Base-by-base conservation (phyloP, 345 rosid species). In the Excoecaria cochinchinensis region DNA sequence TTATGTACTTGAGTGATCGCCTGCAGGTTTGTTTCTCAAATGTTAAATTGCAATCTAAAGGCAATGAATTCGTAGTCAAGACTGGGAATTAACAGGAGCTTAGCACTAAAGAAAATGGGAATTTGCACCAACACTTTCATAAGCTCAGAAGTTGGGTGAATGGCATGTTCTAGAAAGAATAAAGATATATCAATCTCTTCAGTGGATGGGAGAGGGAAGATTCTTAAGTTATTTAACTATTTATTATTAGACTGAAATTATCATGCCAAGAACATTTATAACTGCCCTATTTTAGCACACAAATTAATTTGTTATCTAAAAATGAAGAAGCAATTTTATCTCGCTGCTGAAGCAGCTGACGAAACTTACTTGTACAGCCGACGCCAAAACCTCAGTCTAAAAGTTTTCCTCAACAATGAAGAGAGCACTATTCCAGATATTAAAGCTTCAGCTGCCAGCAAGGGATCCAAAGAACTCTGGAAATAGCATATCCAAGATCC, bases 401-500 rank as follows among this genome's bases (percentile, higher is more conserved):
- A 58, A 73, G 85, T 50, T 80, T 82, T 91, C 80, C 83, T 85
- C 22, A 89, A 65, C 9, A 84, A 56, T 63, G 80, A 77, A 36
- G 93, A 86, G 40, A 84, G 59, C 1, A 90, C 14, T 56, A 88
- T 73, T 69, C 89, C 91, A 66, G 79, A 78, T 76, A 92, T 70
- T 48, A 91, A 75, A 66, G 92, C 89, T 82, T 82, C 91, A 74
- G 75, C 78, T 31, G 95, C 91, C 76, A 95, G 87, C 65, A 92
- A 69, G 60, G 94, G 99, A 84, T 95, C 99, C 61, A 88, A 57
- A 5, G 97, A 89, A 77, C 99, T 87, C 97, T 95, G 85, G 66
- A 84, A 79, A 84, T 53, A 84, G 70, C 12, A 71, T 6, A 65
- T 52, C 11, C 40, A 61, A 14, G 6, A 58, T 70, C 38, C 67